Base-by-base conservation (phyloP, 495 filamentous ascomycete species). In the Aspergillus panamensis region DNA sequence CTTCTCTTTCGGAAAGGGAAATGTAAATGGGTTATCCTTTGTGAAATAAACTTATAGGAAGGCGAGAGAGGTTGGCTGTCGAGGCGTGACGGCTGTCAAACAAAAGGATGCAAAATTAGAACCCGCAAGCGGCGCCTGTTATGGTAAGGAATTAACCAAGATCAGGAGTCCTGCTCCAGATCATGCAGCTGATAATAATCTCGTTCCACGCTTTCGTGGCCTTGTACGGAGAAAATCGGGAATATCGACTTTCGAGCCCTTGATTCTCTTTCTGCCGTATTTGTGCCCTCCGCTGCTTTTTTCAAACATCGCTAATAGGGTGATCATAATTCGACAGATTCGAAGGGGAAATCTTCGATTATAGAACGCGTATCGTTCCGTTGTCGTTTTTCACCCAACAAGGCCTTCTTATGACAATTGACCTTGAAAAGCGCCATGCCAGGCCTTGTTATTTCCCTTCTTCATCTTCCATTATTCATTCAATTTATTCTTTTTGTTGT, bases 141-240 rank as follows among this genome's bases (percentile, higher is more conserved):
- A 37, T 40, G 50, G 21, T 40, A 48, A 37, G 21, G 40, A 54
- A 32, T 43, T 51, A 55, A 29, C 42, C 40, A 50, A 44, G 33
- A 53, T 30, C 25, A 29, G 37, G 45, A 55, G 57, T 54, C 33
- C 58, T 37, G 58, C 58, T 43, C 61, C 69, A 69, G 55, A 63
- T 70, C 71, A 58, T 75, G 62, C 62, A 65, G 66, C 64, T 69
- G 69, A 60, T 77, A 69, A 72, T 63, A 59, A 64, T 72, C 66
- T 65, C 72, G 62, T 65, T 61, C 69, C 59, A 66, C 67, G 63
- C 66, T 71, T 69, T 66, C 64, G 63, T 70, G 56, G 62, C 59
- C 52, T 71, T 62, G 58, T 68, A 60, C 25, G 25, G 25, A 25
- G 25, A 25, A 25, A n/a, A n/a, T n/a, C n/a, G n/a, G n/a, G n/a